Evolutionary conservation across 345 rosid species (phyloP).

Genomic region (Pistacia vera): DNA sequence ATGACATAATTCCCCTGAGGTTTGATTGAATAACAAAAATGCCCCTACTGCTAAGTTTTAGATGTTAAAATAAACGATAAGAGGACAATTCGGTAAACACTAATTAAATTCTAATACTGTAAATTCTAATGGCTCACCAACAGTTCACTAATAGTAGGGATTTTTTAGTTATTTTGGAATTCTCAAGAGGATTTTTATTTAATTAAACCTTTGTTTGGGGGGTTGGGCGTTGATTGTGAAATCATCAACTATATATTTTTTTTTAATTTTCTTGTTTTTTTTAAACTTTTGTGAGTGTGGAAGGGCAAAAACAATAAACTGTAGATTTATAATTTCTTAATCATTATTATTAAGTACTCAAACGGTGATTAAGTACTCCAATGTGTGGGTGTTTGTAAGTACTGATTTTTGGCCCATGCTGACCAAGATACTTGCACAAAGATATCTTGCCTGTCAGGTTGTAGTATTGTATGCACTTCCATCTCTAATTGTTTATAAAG

Average conservation of each 20-base stretch:
- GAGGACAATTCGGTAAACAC: no score
- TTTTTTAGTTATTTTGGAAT: no score
- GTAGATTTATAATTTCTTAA: background rate
- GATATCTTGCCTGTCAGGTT: background rate
- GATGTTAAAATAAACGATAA: no score
- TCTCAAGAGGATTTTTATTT: no score
- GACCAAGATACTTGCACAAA: background rate
- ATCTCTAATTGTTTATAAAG: background rate
- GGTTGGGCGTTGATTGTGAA: background rate
- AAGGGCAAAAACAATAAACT: background rate
- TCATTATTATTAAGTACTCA: background rate
- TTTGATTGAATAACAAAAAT: background rate
- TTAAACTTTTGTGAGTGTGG: background rate
- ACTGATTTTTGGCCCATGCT: background rate
- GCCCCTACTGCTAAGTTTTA: no score
- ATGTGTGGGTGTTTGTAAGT: background rate
- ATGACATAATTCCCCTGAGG: background rate
- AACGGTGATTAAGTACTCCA: no score
- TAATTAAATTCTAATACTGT: no score
- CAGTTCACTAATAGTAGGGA: no score
- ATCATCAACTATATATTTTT: background rate
- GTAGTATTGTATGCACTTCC: background rate
- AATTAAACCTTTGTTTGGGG: no score
- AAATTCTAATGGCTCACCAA: no score
- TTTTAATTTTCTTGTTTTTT: no score